Base-by-base conservation (phyloP, 2,329 filamentous ascomycete genomes). In the Geosmithia putterillii region DNA sequence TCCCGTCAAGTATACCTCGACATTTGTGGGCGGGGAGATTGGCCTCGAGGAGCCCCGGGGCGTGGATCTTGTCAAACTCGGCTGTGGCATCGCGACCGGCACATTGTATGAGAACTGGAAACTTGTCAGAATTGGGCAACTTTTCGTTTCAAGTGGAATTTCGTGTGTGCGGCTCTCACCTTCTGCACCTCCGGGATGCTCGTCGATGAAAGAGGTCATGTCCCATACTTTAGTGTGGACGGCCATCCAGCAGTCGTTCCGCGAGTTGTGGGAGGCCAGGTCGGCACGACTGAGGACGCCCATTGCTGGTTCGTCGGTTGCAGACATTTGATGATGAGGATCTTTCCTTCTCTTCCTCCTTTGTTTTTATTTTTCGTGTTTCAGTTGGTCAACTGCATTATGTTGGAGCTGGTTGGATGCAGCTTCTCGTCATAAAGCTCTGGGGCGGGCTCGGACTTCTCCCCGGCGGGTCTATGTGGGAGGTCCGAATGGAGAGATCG, bases 151-250 rank as follows among this genome's bases (percentile, higher is more conserved):
- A 17, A 40, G 38, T 7, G 38, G 10, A 41, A 9, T n/a, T 12
- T 7, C 10, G 23, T 38, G 36, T 19, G 36, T 38, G 40, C n/a
- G 4, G 18, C 34, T 45, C 51, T 44, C 42, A 57, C 59, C 60
- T 59, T 47, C 52, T 4, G 55, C 49, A 2, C 63, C 63, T 9
- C 63, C 63, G 1, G 62, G 62, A 35, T 65, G 62, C 36, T 57
- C 51, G 21, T 56, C 50, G 15, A 81, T 65, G 51, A 86, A 86
- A 2, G 76, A 70, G 3, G 79, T 81, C 40, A 86, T 63, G 55
- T 86, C 79, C 69, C 81, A 86, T 22, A 85, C 78, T 51, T 74
- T 71, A 39, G 73, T 72, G 56, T 84, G 73, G 19, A 86, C 71
- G 17, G 83, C 79, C 46, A 85, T 73, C 82, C 82, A 86, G 52